These are phyloP conservation scores for Paramecium sexaurelia DNA, from an alignment of 73 alveolate genomes.

Conservation along the genomic window DNA sequence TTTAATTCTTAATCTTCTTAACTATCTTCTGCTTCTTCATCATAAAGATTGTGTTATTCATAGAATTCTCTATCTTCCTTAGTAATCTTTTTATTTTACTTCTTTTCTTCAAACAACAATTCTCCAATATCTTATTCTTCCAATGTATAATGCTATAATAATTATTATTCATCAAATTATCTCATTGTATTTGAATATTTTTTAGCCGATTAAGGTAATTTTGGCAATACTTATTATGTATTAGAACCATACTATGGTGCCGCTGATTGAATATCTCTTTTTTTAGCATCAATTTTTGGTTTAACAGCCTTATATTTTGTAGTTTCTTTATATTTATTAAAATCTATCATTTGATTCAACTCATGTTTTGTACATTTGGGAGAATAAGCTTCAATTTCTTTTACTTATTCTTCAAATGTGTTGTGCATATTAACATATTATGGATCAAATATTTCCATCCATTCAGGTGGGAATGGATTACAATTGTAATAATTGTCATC, in stretches of 20 bases:
- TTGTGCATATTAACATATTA: constrained; percentile 54
- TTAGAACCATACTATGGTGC: background rate
- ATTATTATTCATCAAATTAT: constrained; percentile 27
- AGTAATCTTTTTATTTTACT: background rate
- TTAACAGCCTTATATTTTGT: background rate
- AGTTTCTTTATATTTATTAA: constrained; percentile 44
- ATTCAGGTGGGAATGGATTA: constrained; percentile 85
- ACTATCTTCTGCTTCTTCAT: constrained; percentile 37
- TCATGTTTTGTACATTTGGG: constrained; percentile 68
- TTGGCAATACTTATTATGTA: constrained; percentile 24
- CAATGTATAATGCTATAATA: background rate
- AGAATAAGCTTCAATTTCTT: constrained; percentile 66
- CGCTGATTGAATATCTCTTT: constrained; percentile 45
- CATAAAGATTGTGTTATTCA: constrained; percentile 45
- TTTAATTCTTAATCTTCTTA: constrained; percentile 37
- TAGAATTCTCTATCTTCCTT: constrained; percentile 37
- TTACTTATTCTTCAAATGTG: constrained; percentile 47
- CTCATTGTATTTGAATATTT: background rate
- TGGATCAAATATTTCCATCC: constrained; percentile 84
- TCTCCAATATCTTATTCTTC: constrained; percentile 24
- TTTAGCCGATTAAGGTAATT: constrained; percentile 11
- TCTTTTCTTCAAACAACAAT: constrained; percentile 37
- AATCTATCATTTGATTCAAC: constrained; percentile 66
- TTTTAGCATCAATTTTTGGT: constrained; percentile 43
- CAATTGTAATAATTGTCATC: constrained; percentile 82